phyloP scores from a whole-genome alignment of 768 basidiomycete genomes.

The Boletus vinaceobasis region DNA sequence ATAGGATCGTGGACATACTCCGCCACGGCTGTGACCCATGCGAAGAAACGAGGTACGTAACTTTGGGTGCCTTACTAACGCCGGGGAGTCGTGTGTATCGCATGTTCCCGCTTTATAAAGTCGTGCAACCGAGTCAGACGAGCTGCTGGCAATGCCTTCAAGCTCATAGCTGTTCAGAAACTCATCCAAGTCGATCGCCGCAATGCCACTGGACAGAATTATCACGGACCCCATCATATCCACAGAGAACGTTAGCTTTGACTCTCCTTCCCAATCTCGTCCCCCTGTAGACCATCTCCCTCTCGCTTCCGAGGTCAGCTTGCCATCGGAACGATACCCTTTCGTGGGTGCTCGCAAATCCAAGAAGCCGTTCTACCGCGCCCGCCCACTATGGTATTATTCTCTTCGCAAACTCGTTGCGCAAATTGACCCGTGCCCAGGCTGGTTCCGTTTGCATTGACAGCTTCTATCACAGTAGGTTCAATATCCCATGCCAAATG shows the following conservation, averaged over 20 bases:
- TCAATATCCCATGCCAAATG: neutral
- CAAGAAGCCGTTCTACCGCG: conserved; percentile 49
- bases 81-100: conserved; percentile 13
- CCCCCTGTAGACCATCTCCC: conserved; percentile 21
- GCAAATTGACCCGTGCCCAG: conserved; percentile 34
- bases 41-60: conserved; percentile 21
- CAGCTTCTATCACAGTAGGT: conserved; percentile 64
- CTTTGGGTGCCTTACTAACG: conserved; percentile 7
- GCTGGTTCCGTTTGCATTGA: conserved; percentile 69
- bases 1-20: neutral
- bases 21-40: conserved; percentile 7
- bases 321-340: conserved; percentile 33
- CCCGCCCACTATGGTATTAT: conserved; percentile 45
- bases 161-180: neutral
- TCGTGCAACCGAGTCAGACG: neutral
- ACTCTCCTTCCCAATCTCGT: conserved; percentile 17
- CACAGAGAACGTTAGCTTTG: conserved; percentile 29
- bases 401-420: neutral
- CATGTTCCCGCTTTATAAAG: conserved; percentile 26
- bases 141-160: conserved; percentile 9
- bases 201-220: conserved; percentile 31
- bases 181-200: neutral
- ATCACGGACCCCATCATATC: conserved; percentile 34
- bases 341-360: conserved; percentile 25
- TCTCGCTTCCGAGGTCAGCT: conserved; percentile 1